Evolutionary conservation across 345 rosid genomes (phyloP).

Genomic region (Bruguiera gymnorhiza): DNA sequence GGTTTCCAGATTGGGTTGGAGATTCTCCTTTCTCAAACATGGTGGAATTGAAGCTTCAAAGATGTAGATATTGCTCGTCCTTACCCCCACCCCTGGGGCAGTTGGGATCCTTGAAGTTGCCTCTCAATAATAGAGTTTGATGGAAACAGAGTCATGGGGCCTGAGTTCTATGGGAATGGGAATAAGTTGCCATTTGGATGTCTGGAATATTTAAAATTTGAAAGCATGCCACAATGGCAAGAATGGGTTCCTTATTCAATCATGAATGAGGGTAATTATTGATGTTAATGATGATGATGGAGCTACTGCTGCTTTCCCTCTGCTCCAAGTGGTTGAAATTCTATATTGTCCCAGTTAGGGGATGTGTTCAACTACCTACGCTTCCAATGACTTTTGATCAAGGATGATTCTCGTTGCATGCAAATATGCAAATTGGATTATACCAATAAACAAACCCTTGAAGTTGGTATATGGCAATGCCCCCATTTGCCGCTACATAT

Average conservation of each 20-base stretch:
- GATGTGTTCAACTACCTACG: too few species aligned
- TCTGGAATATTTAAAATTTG: neutral
- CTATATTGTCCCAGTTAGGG: neutral
- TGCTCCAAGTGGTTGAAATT: neutral
- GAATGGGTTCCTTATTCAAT: neutral
- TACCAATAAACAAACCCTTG: neutral
- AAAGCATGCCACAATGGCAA: neutral
- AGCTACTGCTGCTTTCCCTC: neutral
- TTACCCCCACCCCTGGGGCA: too few species aligned
- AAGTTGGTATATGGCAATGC: neutral
- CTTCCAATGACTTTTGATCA: neutral
- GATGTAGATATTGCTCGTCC: too few species aligned
- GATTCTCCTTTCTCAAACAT: too few species aligned
- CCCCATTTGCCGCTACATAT: neutral
- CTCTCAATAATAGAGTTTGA: too few species aligned
- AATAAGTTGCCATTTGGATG: too few species aligned
- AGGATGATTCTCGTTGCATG: neutral
- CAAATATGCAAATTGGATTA: neutral
- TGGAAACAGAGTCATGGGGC: too few species aligned
- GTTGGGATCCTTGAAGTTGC: too few species aligned
- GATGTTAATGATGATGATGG: neutral
- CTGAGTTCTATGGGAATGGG: neutral
- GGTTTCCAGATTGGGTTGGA: too few species aligned
- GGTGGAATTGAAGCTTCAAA: too few species aligned
- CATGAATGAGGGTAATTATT: neutral